Percentiles rank a stretch among this genome's conserved stretches.
Evolutionary conservation across 768 basidiomycete genomes (phyloP).

Genomic region (Trametes cubensis): DNA sequence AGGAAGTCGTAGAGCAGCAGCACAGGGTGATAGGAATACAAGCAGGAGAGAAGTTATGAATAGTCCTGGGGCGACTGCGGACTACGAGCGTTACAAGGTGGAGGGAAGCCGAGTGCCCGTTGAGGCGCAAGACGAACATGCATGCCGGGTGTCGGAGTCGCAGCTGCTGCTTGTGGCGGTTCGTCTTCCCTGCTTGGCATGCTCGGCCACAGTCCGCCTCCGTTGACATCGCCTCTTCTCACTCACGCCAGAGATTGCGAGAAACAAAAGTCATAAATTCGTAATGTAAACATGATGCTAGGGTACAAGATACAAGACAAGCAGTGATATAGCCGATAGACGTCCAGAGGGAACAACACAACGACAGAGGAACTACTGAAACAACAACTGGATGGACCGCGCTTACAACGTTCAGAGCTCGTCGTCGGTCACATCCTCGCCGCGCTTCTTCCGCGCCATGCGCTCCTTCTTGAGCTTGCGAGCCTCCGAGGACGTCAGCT

Average conservation of each 20-base stretch:
- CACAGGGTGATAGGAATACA: conserved; percentile 4
- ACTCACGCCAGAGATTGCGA: neutral
- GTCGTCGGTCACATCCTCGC: conserved; percentile 71
- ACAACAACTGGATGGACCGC: conserved; percentile 24
- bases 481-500: conserved; percentile 77
- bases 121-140: conserved; percentile 5
- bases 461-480: conserved; percentile 97
- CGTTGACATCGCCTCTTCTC: no score
- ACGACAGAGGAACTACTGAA: conserved; percentile 27
- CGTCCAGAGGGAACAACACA: conserved; percentile 30
- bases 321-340: conserved; percentile 25
- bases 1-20: conserved; percentile 10
- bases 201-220: conserved; percentile 2
- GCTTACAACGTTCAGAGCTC: conserved; percentile 44
- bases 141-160: conserved; percentile 8
- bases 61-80: conserved; percentile 10
- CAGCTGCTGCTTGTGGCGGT: conserved; percentile 6
- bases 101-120: neutral
- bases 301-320: conserved; percentile 30
- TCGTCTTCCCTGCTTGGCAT: conserved; percentile 12
- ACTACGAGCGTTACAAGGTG: conserved; percentile 1
- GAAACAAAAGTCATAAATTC: conserved; percentile 24
- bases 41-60: conserved; percentile 5
- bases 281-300: conserved; percentile 27
- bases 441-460: conserved; percentile 85